Evolutionary conservation across 2,329 filamentous ascomycete species (phyloP).

Genomic region (Phialophora chinensis): DNA sequence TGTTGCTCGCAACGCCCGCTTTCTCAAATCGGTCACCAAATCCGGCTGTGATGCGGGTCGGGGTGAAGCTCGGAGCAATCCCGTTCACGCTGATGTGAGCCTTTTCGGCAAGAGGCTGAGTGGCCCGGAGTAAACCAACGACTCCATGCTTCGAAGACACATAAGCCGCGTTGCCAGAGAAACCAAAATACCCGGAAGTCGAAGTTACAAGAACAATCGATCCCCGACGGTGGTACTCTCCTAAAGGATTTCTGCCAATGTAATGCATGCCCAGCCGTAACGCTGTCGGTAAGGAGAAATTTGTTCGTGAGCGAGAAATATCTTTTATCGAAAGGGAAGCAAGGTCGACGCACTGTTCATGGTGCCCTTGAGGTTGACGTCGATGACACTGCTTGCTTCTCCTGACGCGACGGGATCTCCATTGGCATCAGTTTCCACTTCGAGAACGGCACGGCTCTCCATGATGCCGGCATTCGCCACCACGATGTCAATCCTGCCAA

Average conservation of each 20-base stretch:
- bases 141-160: constrained; percentile 54
- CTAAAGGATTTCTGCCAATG: constrained; percentile 31
- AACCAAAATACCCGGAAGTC: constrained; percentile 53
- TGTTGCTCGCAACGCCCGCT: constrained; percentile 51
- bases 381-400: constrained; percentile 44
- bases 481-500: constrained; percentile 65
- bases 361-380: constrained; percentile 54
- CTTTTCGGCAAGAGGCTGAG: constrained; percentile 44
- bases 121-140: constrained; percentile 48
- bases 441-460: constrained; percentile 45
- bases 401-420: constrained; percentile 40
- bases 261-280: constrained; percentile 43
- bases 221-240: constrained; percentile 33
- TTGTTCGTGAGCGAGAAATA: too few species aligned
- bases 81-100: constrained; percentile 52
- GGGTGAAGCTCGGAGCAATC: constrained; percentile 53
- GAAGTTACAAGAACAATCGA: constrained; percentile 51
- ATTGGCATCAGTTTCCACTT: background rate
- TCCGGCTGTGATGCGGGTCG: constrained; percentile 53
- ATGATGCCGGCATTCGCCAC: constrained; percentile 70
- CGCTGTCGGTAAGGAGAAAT: too few species aligned
- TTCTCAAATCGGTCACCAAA: constrained; percentile 49
- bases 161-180: constrained; percentile 51
- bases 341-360: constrained; percentile 48
- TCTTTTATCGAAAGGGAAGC: background rate